Conservation (phyloP, 495 filamentous ascomycete species). For the Podospora appendiculata region DNA sequence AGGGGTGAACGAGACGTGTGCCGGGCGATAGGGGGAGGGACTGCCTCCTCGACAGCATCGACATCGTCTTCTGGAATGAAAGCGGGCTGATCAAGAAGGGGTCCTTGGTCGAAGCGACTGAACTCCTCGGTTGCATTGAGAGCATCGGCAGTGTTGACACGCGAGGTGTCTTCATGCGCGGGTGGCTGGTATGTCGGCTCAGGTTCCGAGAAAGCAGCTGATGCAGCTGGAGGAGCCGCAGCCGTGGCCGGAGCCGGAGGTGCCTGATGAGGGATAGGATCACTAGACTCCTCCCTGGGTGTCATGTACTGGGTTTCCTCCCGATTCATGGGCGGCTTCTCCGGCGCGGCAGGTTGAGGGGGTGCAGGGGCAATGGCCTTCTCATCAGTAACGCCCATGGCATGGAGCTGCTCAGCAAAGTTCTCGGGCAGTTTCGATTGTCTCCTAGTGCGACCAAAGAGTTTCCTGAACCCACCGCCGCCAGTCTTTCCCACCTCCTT, state of each 20-base stretch:
- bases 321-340: conserved; percentile 16
- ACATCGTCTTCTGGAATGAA: conserved; percentile 66
- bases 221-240: conserved; percentile 2
- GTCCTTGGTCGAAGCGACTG: conserved; percentile 83
- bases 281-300: conserved; percentile 23
- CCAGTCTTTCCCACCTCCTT: conserved; percentile 43
- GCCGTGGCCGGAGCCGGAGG: not conserved
- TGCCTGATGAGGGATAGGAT: conserved; percentile 8
- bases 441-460: conserved; percentile 57
- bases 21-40: conserved; percentile 35
- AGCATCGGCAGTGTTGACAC: conserved; percentile 58
- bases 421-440: conserved; percentile 42
- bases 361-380: conserved; percentile 13
- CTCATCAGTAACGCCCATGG: conserved; percentile 19
- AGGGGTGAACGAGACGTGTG: conserved; percentile 17
- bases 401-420: conserved; percentile 32
- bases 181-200: conserved; percentile 43
- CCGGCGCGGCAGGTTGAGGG: conserved; percentile 18
- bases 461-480: conserved; percentile 47
- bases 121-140: conserved; percentile 63
- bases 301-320: conserved; percentile 15
- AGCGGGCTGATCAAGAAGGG: conserved; percentile 76
- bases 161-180: conserved; percentile 47
- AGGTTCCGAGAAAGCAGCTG: conserved; percentile 11
- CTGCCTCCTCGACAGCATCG: conserved; percentile 35